These are phyloP conservation scores for Pseudevernia furfuracea DNA, from an alignment of 495 filamentous ascomycete genomes.

Conservation along the genomic window DNA sequence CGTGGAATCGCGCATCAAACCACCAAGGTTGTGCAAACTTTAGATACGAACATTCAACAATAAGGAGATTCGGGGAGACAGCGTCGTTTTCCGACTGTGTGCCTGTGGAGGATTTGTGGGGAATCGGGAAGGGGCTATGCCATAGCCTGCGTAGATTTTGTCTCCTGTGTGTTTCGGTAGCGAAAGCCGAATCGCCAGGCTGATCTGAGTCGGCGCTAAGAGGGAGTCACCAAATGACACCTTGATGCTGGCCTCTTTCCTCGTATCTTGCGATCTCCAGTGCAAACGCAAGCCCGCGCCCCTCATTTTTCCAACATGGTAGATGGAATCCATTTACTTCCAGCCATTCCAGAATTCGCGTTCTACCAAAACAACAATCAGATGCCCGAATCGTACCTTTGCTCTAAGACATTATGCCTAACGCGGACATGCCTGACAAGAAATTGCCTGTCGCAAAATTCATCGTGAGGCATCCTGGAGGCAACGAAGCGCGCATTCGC, in stretches of 20 bases:
- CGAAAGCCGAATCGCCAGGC: neutral
- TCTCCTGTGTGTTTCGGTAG: neutral
- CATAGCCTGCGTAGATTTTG: neutral
- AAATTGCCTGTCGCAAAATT: neutral
- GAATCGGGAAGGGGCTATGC: neutral
- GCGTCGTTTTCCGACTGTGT: neutral
- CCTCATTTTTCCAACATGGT: neutral
- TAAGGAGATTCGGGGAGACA: neutral
- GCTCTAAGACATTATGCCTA: no score
- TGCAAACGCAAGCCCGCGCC: neutral
- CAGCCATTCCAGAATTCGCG: neutral
- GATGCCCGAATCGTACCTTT: neutral
- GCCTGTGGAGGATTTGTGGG: neutral
- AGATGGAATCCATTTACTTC: neutral
- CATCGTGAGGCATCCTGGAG: neutral
- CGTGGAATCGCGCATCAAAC: neutral
- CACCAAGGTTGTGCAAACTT: neutral
- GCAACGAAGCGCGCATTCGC: neutral
- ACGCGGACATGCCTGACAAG: neutral
- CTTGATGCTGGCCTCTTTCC: no score
- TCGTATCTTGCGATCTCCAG: neutral
- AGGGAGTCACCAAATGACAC: neutral
- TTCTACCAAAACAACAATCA: neutral
- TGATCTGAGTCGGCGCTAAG: neutral
- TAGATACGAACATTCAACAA: neutral